Percentiles rank a stretch among this genome's conserved stretches.
Conservation (phyloP, 257 asterid genomes). For the Perilla frutescens region DNA sequence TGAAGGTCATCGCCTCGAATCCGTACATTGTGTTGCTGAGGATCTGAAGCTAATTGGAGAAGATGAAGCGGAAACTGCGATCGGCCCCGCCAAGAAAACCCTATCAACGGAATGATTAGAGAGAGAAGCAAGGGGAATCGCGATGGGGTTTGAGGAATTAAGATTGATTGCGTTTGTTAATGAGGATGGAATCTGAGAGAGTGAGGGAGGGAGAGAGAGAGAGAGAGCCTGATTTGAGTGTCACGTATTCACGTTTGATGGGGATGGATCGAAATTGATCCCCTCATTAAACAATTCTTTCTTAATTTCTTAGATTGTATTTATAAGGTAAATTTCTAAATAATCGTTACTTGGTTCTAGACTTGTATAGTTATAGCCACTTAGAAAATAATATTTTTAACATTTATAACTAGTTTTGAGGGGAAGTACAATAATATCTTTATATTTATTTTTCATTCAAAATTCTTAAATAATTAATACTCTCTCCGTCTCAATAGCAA, state of each 20-base stretch:
- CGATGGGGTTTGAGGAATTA: slow-evolving; percentile 19
- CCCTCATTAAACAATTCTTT: too few relatives aligned
- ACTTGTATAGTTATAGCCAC: too few relatives aligned
- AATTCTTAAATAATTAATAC: too few relatives aligned
- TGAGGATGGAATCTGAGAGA: too few relatives aligned
- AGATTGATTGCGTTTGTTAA: not conserved
- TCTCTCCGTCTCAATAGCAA: too few relatives aligned
- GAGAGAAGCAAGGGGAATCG: slow-evolving; percentile 20
- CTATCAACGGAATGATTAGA: slow-evolving; percentile 3
- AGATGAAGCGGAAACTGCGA: slow-evolving; percentile 9
- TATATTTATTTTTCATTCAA: too few relatives aligned
- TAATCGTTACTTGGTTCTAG: too few relatives aligned
- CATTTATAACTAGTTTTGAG: too few relatives aligned
- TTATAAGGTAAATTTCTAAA: too few relatives aligned
- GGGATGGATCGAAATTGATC: not conserved
- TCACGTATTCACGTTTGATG: slow-evolving; percentile 30
- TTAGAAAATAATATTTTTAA: too few relatives aligned
- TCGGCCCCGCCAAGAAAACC: slow-evolving; percentile 34
- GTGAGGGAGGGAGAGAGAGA: not conserved
- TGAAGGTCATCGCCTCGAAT: slow-evolving; percentile 88
- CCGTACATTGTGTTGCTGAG: slow-evolving; percentile 65
- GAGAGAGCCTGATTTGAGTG: slow-evolving; percentile 10
- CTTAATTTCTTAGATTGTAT: too few relatives aligned
- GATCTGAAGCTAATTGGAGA: slow-evolving; percentile 55
- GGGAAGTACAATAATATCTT: too few relatives aligned